A percentile compares a stretch with the other conserved stretches of the same genome.
Conservation (phyloP, 768 basidiomycete genomes). For the Lyophyllum semitale region DNA sequence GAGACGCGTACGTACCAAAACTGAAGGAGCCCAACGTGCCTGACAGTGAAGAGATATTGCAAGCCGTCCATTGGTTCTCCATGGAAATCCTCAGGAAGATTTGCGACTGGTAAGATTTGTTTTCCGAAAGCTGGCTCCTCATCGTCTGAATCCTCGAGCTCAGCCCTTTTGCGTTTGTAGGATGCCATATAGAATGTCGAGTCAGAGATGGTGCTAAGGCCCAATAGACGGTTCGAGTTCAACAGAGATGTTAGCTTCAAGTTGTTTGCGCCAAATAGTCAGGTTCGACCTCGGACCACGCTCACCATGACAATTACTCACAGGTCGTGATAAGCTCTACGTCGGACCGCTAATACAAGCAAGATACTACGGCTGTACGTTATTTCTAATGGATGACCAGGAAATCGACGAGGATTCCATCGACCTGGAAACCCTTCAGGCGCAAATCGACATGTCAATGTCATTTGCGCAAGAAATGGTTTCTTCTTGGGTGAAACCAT, state of each 20-base stretch:
- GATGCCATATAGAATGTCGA: slow-evolving; percentile 24
- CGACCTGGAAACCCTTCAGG: slow-evolving; percentile 70
- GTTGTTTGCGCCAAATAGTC: neutral
- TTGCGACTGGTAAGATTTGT: slow-evolving; percentile 81
- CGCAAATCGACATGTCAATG: slow-evolving; percentile 82
- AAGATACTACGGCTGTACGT: neutral
- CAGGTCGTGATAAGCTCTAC: neutral
- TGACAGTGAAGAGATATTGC: slow-evolving; percentile 81
- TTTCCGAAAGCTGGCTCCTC: slow-evolving; percentile 64
- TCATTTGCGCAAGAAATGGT: slow-evolving; percentile 74
- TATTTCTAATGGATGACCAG: slow-evolving; percentile 22
- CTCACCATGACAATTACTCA: neutral
- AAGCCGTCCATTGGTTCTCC: slow-evolving; percentile 69
- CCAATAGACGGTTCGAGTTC: neutral
- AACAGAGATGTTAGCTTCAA: neutral
- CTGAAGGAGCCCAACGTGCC: slow-evolving; percentile 43
- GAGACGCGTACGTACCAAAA: neutral
- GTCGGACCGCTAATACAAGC: neutral
- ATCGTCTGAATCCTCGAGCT: slow-evolving; percentile 53
- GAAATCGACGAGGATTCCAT: slow-evolving; percentile 53
- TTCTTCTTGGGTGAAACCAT: slow-evolving; percentile 74
- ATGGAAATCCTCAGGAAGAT: slow-evolving; percentile 69
- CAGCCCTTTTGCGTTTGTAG: slow-evolving; percentile 58
- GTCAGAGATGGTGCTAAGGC: neutral
- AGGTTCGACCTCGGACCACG: neutral